phyloP scores from a whole-genome alignment of 2,329 filamentous ascomycete genomes.

The Trichocomaceae sp. region DNA sequence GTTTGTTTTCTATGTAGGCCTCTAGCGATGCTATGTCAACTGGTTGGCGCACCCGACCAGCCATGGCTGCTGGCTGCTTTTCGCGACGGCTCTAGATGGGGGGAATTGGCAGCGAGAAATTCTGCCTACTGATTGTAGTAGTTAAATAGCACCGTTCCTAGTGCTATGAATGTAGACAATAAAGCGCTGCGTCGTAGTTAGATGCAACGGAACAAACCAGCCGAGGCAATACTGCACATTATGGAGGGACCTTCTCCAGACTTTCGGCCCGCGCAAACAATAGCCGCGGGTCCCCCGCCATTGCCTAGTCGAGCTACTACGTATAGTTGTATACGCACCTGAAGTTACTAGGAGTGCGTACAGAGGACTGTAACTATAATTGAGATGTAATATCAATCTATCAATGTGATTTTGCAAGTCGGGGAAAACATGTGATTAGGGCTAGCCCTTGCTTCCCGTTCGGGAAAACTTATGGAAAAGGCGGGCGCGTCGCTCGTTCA shows the following conservation, averaged over 20 bases:
- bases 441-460: conserved; percentile 6
- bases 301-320: not conserved
- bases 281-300: not conserved
- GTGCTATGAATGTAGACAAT: not conserved
- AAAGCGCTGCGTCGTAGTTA: not conserved
- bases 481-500: conserved; percentile 8
- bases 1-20: conserved; percentile 67
- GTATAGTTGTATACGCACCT: too few relatives aligned
- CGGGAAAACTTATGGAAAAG: conserved; percentile 3
- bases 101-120: not conserved
- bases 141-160: not conserved
- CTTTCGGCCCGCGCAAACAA: not conserved
- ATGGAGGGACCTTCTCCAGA: not conserved
- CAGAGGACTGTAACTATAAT: too few relatives aligned
- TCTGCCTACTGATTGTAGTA: not conserved
- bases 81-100: not conserved
- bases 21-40: conserved; percentile 77
- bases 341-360: too few relatives aligned
- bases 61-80: conserved; percentile 50
- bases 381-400: too few relatives aligned
- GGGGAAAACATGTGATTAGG: conserved; percentile 6
- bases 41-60: conserved; percentile 79
- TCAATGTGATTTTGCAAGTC: too few relatives aligned
- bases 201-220: not conserved
- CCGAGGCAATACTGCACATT: not conserved